Base-by-base conservation (phyloP, 2,329 filamentous ascomycete genomes). In the Triangularia setosa region DNA sequence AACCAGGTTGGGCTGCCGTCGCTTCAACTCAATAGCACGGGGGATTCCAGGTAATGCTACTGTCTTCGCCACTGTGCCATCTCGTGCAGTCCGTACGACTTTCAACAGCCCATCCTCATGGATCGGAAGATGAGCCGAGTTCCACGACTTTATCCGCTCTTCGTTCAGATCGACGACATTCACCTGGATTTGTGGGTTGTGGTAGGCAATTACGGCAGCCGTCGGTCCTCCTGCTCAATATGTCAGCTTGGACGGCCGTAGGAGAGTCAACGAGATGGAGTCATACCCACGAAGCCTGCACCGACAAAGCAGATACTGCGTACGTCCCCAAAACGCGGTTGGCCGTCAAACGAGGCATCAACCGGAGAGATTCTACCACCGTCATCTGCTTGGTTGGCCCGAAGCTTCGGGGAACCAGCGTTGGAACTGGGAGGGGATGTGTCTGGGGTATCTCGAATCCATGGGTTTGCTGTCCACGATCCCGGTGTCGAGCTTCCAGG, bases 221-320 rank as follows among this genome's bases (percentile, higher is more conserved):
- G 85, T 88, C 57, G 86, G 85, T 2, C 84, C 85, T 62, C 84
- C 84, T 83, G 70, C 48, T 54, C 6, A 3, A 16, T 3, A 8
- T 9, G 61, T 66, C 23, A 61, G 62, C 21, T 24, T 6, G 28
- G 4, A 5, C 18, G 8, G 25, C 6, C 2, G 6, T 18, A 1
- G 2, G 23, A 23, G 24, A 24, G 16, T 52, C n/a, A 3, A 23
- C 7, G 23, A 18, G n/a, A n/a, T n/a, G n/a, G n/a, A n/a, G n/a
- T n/a, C 65, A 40, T 78, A 85, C 81, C 84, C 55, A 87, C 84
- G 71, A 86, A 86, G 62, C 84, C 84, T 63, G 84, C 84, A n/a
- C 84, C 84, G 44, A 87, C 79, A 62, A 82, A 85, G 71, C 84
- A 86, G 59, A 86, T 79, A 60, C 77, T 82, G 64, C 72, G 71